Base-by-base conservation (phyloP, 805 yeast species). In the Wickerhamiella sergipiensis region DNA sequence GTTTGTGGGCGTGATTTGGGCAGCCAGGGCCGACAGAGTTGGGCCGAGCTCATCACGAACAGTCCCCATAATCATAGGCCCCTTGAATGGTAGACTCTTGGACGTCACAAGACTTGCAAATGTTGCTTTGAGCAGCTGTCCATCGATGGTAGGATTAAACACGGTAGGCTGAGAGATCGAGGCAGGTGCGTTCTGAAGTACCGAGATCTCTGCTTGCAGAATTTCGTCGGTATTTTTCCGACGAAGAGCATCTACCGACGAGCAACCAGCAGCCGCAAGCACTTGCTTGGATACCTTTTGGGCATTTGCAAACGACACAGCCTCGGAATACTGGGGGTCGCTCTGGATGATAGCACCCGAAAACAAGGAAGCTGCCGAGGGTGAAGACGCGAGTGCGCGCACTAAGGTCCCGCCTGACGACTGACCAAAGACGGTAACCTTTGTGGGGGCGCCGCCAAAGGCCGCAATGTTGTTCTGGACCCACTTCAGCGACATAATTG, bases 391-490 rank as follows among this genome's bases (percentile, higher is more conserved):
- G 26, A 52, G 56, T 31, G 52, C 51, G 10, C 61, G 47, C 5
- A 59, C 50, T 53, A 57, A 17, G 1, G 61, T 57, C 6, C 52
- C 62, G 2, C 71, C 71, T 9, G 71, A 67, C 49, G 62, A 56
- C 52, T 65, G 63, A n/a, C 71, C 70, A 52, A 61, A 62, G 31
- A 68, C 55, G 6, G 69, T 64, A 18, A 67, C 54, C 50, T 56
- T 55, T 17, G 57, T 52, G 5, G 66, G 59, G 51, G 66, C 58
- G 38, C 69, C 67, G 24, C 67, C 65, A 53, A 65, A 64, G 22
- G 49, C 46, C 18, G 46, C 55, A 51, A 68, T 61, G 50, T 60
- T 53, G 52, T 61, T 59, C 48, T 59, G 52, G 3, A 59, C 61
- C 71, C 70, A 67, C 17, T 61, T 54, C n/a, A 67, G 47, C 2